These are phyloP conservation scores for Neoascochyta sp. DNA, from an alignment of 2,329 filamentous ascomycete genomes.

Conservation along the genomic window DNA sequence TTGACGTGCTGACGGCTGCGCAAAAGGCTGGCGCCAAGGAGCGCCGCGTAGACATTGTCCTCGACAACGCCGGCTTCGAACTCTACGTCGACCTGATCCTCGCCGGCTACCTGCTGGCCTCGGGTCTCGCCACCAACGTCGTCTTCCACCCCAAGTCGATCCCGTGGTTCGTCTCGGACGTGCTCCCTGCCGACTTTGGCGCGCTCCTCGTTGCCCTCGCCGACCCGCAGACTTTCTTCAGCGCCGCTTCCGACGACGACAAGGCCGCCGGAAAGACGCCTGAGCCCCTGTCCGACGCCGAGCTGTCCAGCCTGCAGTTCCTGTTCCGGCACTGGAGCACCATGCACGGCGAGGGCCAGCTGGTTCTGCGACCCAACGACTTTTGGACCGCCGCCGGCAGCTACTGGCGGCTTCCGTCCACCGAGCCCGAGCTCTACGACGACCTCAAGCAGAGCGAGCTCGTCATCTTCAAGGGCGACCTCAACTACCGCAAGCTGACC, in stretches of 20 bases:
- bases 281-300: slow-evolving; percentile 61
- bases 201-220: slow-evolving; percentile 79
- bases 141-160: slow-evolving; percentile 92
- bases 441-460: slow-evolving; percentile 81
- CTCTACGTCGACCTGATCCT: slow-evolving; percentile 92
- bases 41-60: slow-evolving; percentile 83
- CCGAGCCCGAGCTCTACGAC: slow-evolving; percentile 64
- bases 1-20: slow-evolving; percentile 63
- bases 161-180: slow-evolving; percentile 98
- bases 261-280: slow-evolving; percentile 54
- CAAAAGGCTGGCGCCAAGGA: slow-evolving; percentile 61
- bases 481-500: slow-evolving; percentile 93
- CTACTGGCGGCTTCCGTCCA: slow-evolving; percentile 78
- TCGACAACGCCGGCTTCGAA: slow-evolving; percentile 97
- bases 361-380: slow-evolving; percentile 75
- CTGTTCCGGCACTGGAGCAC: slow-evolving; percentile 78
- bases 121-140: slow-evolving; percentile 79
- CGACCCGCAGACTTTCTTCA: slow-evolving; percentile 74
- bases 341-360: slow-evolving; percentile 77
- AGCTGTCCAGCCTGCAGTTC: slow-evolving; percentile 65
- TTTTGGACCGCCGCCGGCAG: slow-evolving; percentile 90
- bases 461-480: slow-evolving; percentile 93
- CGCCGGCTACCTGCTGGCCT: slow-evolving; percentile 80
- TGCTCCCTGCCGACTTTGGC: slow-evolving; percentile 78
- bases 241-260: slow-evolving; percentile 66